phyloP scores from a whole-genome alignment of 2,329 filamentous ascomycete genomes.

The Aspergillus sergii region DNA sequence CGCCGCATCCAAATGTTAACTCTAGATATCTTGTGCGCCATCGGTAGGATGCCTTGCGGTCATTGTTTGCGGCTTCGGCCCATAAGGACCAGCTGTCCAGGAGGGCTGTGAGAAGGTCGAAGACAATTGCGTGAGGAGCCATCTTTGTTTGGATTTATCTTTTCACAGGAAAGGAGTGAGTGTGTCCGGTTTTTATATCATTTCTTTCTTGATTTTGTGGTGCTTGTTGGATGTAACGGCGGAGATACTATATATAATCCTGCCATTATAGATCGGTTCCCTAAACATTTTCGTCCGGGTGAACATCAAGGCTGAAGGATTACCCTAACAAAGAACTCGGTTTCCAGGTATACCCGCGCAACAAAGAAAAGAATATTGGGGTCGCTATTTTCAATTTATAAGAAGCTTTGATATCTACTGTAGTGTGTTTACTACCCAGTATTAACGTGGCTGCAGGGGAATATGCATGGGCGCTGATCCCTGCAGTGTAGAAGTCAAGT shows the following conservation, averaged over 20 bases:
- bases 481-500: not conserved
- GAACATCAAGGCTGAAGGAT: not conserved
- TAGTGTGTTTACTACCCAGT: too few relatives aligned
- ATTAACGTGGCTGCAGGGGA: not conserved
- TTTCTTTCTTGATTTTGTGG: not conserved
- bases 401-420: too few relatives aligned
- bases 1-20: conserved; percentile 5
- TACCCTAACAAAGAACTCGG: not conserved
- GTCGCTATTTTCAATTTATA: too few relatives aligned
- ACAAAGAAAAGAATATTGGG: too few relatives aligned
- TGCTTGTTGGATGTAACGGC: not conserved
- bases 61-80: not conserved
- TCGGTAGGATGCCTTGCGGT: not conserved
- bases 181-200: not conserved
- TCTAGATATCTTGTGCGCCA: conserved; percentile 5
- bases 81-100: conserved; percentile 8
- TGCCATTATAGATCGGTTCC: not conserved
- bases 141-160: not conserved
- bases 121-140: not conserved
- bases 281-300: not conserved
- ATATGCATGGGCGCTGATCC: not conserved
- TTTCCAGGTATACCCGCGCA: not conserved
- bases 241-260: not conserved
- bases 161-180: not conserved
- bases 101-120: conserved; percentile 10